A percentile compares a stretch with the other conserved stretches of the same genome.
phyloP scores from a whole-genome alignment of 179 eudicot genomes.

The Corrigiola litoralis region DNA sequence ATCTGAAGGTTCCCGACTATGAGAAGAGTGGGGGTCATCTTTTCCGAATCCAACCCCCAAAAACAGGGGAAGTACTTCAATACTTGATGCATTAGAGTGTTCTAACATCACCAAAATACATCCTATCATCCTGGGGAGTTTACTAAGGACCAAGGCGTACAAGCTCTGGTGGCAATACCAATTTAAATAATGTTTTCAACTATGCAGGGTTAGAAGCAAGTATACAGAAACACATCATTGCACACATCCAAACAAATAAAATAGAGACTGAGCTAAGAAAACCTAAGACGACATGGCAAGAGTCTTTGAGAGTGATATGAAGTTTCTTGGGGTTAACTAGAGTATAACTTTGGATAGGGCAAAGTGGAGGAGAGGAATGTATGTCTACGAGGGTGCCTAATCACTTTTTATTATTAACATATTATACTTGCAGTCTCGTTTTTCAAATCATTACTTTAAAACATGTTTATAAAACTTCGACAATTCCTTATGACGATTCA shows the following conservation, averaged over 20 bases:
- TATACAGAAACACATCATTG: neutral
- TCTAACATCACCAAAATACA: neutral
- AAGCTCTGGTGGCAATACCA: neutral
- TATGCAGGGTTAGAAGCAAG: neutral
- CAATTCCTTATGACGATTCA: no score
- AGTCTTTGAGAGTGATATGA: no score
- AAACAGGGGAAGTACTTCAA: neutral
- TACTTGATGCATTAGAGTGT: neutral
- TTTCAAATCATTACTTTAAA: no score
- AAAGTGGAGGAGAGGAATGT: no score
- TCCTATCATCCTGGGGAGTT: neutral
- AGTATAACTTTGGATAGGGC: no score
- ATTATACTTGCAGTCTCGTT: no score
- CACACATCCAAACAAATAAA: neutral
- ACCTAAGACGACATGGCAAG: neutral
- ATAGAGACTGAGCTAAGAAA: neutral
- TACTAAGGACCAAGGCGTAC: no score
- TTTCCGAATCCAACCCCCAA: neutral
- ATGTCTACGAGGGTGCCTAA: no score
- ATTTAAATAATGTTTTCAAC: neutral
- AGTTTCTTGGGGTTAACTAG: no score
- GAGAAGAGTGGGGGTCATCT: constrained; percentile 1
- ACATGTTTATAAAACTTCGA: no score
- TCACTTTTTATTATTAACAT: no score
- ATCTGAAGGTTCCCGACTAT: neutral